Evolutionary conservation across 2,329 filamentous ascomycete species (phyloP).

Genomic region (Fusarium redolens): DNA sequence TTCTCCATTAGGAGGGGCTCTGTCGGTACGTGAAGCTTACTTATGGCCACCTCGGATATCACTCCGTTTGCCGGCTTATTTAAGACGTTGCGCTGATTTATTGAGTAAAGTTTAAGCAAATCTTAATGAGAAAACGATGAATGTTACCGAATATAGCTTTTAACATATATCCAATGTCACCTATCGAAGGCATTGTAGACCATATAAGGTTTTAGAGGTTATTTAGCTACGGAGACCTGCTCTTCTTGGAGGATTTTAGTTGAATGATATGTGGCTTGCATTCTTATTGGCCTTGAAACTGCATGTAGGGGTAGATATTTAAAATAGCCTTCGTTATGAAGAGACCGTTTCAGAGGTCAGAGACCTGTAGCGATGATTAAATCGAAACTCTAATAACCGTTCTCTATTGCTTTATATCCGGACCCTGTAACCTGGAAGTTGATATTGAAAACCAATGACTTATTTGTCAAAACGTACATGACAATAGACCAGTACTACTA

Average conservation of each 20-base stretch:
- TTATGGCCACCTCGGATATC: background rate
- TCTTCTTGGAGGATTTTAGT: no score
- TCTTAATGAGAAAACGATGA: background rate
- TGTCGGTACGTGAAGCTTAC: background rate
- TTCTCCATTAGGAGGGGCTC: background rate
- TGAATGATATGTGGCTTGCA: no score
- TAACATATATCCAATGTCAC: background rate
- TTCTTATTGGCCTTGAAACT: no score
- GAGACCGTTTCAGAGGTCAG: background rate
- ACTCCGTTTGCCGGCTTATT: background rate
- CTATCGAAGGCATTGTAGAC: background rate
- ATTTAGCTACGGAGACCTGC: no score
- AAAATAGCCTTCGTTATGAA: background rate
- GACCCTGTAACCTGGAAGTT: background rate
- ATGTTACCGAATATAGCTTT: background rate
- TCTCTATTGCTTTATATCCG: background rate
- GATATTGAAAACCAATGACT: no score
- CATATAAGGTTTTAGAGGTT: background rate
- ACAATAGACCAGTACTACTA: background rate
- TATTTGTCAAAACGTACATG: no score
- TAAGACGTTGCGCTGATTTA: background rate
- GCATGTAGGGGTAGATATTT: no score
- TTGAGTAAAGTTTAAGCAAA: background rate
- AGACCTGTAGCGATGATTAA: background rate
- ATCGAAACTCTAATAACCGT: no score